Percentiles rank a stretch among this genome's conserved stretches.
These are phyloP conservation scores for Tylopilus felleus DNA, from an alignment of 768 basidiomycete genomes.

Conservation along the genomic window DNA sequence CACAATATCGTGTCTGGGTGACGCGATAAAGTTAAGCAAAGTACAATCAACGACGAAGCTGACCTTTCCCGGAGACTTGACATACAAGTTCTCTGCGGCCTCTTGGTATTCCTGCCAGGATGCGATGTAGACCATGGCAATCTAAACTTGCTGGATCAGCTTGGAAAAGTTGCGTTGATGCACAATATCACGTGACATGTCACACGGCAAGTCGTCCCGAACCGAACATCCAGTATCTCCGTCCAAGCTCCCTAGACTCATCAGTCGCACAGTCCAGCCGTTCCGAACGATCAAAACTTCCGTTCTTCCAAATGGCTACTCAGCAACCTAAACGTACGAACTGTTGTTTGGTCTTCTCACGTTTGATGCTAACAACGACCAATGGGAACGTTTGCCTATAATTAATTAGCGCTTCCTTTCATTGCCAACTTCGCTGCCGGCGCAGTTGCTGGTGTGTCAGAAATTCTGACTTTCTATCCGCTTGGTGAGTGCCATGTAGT, in stretches of 20 bases:
- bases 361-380: not conserved
- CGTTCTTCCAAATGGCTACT: constrained; percentile 9
- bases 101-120: constrained; percentile 90
- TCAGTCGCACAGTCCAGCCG: not conserved
- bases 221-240: not conserved
- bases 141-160: not conserved
- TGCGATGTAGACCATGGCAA: constrained; percentile 75
- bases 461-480: constrained; percentile 84
- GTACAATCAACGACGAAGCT: constrained; percentile 18
- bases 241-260: not conserved
- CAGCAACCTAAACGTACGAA: constrained; percentile 33
- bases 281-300: not conserved
- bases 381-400: constrained; percentile 6
- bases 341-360: not conserved
- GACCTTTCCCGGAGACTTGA: constrained; percentile 74
- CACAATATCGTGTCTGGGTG: constrained; percentile 77
- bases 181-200: constrained; percentile 12
- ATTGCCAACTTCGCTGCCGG: constrained; percentile 90
- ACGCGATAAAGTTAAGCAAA: not conserved
- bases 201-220: not conserved
- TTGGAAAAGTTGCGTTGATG: constrained; percentile 14
- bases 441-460: constrained; percentile 90
- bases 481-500: constrained; percentile 56
- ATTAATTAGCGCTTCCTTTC: constrained; percentile 69
- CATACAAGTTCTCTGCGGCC: constrained; percentile 83